Conservation (phyloP, 176 grass and related monocot genomes). For the Elymus sibiricus region DNA sequence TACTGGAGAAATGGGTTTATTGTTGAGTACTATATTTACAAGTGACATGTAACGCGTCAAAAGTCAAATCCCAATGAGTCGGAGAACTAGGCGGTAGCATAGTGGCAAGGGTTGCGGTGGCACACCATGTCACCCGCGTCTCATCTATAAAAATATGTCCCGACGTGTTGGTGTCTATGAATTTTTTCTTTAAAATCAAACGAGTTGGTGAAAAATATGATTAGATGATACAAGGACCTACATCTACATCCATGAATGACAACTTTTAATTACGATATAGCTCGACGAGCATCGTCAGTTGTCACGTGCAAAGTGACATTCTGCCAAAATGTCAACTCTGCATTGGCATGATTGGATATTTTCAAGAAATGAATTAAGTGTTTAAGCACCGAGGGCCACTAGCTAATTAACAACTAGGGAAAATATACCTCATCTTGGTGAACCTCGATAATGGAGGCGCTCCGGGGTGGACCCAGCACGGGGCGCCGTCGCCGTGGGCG, state of each 20-base stretch:
- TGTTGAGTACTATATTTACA: neutral
- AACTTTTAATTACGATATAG: neutral
- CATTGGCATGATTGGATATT: neutral
- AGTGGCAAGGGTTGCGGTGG: too few species aligned
- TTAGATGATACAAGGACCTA: neutral
- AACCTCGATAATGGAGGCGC: slow-evolving; percentile 43
- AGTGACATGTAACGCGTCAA: neutral
- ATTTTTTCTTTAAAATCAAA: too few species aligned
- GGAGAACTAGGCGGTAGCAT: too few species aligned
- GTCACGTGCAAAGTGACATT: neutral
- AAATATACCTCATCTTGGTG: slow-evolving; percentile 63
- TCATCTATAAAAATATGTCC: too few species aligned
- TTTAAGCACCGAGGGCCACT: neutral
- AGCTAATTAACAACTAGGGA: neutral
- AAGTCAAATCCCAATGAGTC: neutral
- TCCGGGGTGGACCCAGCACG: slow-evolving; percentile 34
- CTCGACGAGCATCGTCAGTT: neutral
- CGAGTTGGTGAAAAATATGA: neutral
- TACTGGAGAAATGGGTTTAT: neutral
- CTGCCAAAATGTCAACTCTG: neutral
- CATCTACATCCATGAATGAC: neutral
- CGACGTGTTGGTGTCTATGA: too few species aligned
- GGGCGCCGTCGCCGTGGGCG: slow-evolving; percentile 49
- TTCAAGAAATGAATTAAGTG: neutral
- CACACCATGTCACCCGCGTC: too few species aligned